Evolutionary conservation across 129 eudicot genomes (phyloP).

Genomic region (Dittrichia graveolens): DNA sequence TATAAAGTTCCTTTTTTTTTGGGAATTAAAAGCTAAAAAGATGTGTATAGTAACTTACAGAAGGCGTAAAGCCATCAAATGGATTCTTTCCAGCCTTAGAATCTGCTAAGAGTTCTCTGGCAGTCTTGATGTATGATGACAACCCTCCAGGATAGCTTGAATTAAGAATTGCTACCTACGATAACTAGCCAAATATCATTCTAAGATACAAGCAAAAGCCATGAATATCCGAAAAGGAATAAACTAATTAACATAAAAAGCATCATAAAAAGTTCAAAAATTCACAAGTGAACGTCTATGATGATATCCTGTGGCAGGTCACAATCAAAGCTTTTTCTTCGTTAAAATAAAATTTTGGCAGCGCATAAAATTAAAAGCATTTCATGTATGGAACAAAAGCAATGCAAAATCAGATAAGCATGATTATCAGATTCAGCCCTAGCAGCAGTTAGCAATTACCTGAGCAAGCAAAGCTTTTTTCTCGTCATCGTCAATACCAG

Average conservation of each 20-base stretch:
- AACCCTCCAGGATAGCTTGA: slow-evolving; percentile 95
- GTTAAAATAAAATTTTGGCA: too few relatives aligned
- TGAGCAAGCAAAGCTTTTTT: slow-evolving; percentile 70
- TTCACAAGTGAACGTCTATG: too few relatives aligned
- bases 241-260: too few relatives aligned
- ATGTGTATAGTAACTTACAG: slow-evolving; percentile 59
- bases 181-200: slow-evolving; percentile 29
- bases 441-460: slow-evolving; percentile 41
- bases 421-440: background rate
- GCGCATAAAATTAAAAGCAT: too few relatives aligned
- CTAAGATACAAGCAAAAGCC: background rate
- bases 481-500: slow-evolving; percentile 74
- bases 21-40: background rate
- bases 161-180: slow-evolving; percentile 72
- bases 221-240: too few relatives aligned
- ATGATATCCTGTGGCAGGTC: too few relatives aligned
- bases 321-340: too few relatives aligned
- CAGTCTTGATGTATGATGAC: slow-evolving; percentile 77
- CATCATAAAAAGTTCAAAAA: too few relatives aligned
- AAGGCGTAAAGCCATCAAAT: slow-evolving; percentile 95
- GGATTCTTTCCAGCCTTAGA: slow-evolving; percentile 98
- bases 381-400: background rate
- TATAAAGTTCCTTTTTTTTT: background rate
- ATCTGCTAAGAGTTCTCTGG: slow-evolving; percentile 86
- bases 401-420: background rate